Percentiles rank a stretch among this genome's conserved stretches.
phyloP scores from a whole-genome alignment of 345 rosid genomes.

The Ceriops tagal region DNA sequence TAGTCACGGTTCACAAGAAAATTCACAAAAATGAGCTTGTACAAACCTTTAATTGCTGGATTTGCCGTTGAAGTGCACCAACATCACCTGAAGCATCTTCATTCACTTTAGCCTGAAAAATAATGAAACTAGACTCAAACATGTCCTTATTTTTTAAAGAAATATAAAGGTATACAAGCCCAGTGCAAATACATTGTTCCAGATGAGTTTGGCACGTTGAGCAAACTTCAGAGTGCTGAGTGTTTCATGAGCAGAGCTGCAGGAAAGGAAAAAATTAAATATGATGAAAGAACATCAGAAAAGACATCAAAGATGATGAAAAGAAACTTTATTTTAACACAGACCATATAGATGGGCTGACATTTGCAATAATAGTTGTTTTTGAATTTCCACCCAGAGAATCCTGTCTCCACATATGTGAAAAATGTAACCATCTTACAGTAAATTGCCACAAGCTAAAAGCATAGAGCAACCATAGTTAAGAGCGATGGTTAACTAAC shows the following conservation, averaged over 20 bases:
- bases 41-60: constrained; percentile 79
- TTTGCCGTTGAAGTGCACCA: constrained; percentile 71
- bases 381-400: constrained; percentile 95
- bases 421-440: constrained; percentile 1
- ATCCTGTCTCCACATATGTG: constrained; percentile 55
- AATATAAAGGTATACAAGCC: constrained; percentile 8
- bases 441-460: constrained; percentile 6
- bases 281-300: not conserved
- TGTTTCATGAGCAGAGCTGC: constrained; percentile 87
- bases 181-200: constrained; percentile 61
- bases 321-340: constrained; percentile 21
- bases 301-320: not conserved
- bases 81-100: constrained; percentile 96
- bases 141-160: constrained; percentile 8
- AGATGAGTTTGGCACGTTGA: constrained; percentile 95
- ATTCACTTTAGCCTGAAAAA: constrained; percentile 76
- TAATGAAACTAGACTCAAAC: constrained; percentile 21
- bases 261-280: constrained; percentile 13
- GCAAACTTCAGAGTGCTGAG: constrained; percentile 93
- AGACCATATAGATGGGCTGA: constrained; percentile 88
- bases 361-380: constrained; percentile 89
- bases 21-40: constrained; percentile 4
- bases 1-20: not conserved
- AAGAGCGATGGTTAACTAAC: constrained; percentile 38
- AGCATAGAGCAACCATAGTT: constrained; percentile 1